Base-by-base conservation (phyloP, 2,329 filamentous ascomycete genomes). In the Aspergillus thermomutatus region DNA sequence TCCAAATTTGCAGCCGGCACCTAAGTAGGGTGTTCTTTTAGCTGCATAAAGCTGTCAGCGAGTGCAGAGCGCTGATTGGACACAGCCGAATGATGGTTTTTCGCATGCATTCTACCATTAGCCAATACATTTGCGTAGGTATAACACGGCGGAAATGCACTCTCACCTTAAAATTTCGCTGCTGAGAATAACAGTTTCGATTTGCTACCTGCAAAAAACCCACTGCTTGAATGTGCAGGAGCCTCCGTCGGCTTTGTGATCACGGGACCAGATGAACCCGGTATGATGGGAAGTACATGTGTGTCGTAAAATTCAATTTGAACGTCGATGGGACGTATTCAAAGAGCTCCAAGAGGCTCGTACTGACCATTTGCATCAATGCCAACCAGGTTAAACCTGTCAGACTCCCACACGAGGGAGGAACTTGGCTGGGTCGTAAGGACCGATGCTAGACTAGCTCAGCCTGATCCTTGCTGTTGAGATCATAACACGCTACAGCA, bases 211-310 rank as follows among this genome's bases (percentile, higher is more conserved):
- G 56, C 60, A 56, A 64, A 57, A 55, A 59, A 60, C 58, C 56
- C 37, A 49, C 67, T 67, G 69, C 69, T 66, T 55, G 60, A 66
- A 56, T 64, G 60, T 63, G 66, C 70, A 71, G 68, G 68, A 66
- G 64, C 59, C 64, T 66, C 67, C 66, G 67, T 71, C 65, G 52
- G 65, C 64, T 66, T 66, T 67, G 62, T 58, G 63, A 69, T 75
- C 74, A 76, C 73, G 72, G 70, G 74, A 76, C 65, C 62, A 63
- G 58, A 67, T 56, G 61, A 66, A 67, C 71, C 73, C 73, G 66
- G 62, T 63, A 62, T 64, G 59, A 63, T 72, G 74, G 72, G 69
- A 62, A 63, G 56, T 66, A 64, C 65, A 72, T 67, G 69, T 69
- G 69, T 69, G 72, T 69, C 67, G 56, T 48, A 56, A 59, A 75